A percentile compares a stretch with the other conserved stretches of the same genome.
Evolutionary conservation across 345 rosid genomes (phyloP).

Genomic region (Hibiscus trionum): DNA sequence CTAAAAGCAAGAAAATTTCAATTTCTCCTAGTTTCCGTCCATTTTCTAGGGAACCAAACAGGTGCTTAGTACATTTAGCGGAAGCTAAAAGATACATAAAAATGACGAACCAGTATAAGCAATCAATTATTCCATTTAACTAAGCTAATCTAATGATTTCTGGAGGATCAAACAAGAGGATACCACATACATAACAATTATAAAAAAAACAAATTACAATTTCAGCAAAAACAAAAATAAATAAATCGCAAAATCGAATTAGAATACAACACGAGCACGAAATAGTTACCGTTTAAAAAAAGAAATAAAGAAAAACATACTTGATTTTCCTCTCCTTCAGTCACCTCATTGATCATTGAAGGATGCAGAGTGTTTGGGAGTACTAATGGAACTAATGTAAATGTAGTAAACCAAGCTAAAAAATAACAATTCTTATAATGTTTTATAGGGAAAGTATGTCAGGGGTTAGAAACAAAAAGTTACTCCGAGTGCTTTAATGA

Average conservation of each 20-base stretch:
- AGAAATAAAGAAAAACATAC: neutral
- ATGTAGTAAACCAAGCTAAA: too few relatives aligned
- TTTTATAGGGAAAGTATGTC: too few relatives aligned
- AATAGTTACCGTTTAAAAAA: neutral
- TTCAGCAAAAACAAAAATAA: neutral
- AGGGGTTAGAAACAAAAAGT: too few relatives aligned
- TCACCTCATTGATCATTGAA: neutral
- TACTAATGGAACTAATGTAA: too few relatives aligned
- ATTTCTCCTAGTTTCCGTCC: neutral
- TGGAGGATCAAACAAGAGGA: neutral
- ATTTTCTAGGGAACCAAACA: neutral
- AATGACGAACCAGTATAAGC: neutral
- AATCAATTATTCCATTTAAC: neutral
- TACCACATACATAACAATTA: neutral
- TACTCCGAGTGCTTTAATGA: too few relatives aligned
- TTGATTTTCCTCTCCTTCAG: neutral
- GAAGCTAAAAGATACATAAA: neutral
- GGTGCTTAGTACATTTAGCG: neutral
- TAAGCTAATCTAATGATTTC: neutral
- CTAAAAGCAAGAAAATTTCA: neutral
- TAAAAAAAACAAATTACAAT: neutral
- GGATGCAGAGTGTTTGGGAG: neutral
- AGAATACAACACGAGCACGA: neutral
- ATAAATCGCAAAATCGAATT: slow-evolving; percentile 1
- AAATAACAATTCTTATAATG: too few relatives aligned